Conservation (phyloP, 2,329 filamentous ascomycete genomes). For the Apiospora phragmitis region DNA sequence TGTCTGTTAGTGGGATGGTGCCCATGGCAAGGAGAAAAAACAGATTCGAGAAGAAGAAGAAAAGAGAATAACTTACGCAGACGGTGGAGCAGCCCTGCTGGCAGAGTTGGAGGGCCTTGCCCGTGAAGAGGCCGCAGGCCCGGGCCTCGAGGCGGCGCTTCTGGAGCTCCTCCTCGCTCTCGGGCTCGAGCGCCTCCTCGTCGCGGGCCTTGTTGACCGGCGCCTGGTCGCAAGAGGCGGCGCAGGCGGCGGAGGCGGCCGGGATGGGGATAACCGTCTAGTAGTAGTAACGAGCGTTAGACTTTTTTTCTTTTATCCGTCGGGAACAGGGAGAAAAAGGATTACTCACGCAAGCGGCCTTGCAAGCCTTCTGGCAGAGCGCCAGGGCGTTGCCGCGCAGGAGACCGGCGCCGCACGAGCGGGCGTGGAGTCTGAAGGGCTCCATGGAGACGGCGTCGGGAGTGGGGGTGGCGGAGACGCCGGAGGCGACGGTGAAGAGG, state of each 20-base stretch:
- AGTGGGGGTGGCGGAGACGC: constrained; percentile 2
- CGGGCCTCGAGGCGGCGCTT: neutral
- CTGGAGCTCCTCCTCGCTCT: neutral
- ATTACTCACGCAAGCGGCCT: constrained; percentile 4
- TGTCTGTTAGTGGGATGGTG: neutral
- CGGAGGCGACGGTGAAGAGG: constrained; percentile 1
- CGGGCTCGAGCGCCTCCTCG: neutral
- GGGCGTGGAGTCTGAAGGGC: neutral
- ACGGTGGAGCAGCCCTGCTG: neutral
- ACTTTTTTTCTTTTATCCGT: no score
- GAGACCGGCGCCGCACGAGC: constrained; percentile 8
- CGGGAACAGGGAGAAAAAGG: no score
- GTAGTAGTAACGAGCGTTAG: neutral
- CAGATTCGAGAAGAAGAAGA: neutral
- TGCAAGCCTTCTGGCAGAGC: constrained; percentile 9
- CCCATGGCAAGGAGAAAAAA: no score
- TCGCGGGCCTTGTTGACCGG: neutral
- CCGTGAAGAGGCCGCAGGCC: neutral
- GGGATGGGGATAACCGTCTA: neutral
- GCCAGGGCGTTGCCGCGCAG: neutral
- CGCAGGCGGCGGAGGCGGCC: neutral
- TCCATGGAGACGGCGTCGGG: neutral
- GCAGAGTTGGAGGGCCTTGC: neutral
- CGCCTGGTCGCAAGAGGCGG: neutral
- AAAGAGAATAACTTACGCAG: neutral